These are phyloP conservation scores for Castanea mollissima DNA, from an alignment of 306 rosid genomes.

Conservation along the genomic window DNA sequence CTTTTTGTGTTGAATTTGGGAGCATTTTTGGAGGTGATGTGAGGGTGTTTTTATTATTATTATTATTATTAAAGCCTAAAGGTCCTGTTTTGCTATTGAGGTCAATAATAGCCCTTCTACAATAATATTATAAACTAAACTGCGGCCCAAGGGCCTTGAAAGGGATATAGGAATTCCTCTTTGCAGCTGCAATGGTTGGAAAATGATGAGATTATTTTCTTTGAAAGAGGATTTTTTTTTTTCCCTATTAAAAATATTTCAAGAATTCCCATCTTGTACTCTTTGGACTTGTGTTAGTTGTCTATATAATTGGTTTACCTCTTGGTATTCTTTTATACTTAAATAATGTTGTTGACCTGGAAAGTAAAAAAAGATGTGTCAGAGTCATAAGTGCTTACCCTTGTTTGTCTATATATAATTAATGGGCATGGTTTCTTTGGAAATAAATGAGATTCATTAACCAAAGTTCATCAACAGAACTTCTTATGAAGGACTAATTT, in stretches of 20 bases:
- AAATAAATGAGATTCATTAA: not conserved
- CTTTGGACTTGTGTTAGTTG: not conserved
- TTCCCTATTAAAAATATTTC: not conserved
- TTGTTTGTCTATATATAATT: not conserved
- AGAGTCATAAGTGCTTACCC: not conserved
- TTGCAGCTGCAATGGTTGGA: not conserved
- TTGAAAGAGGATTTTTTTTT: not conserved
- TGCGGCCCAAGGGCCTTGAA: not conserved
- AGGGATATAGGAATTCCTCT: not conserved
- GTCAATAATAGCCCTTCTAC: not conserved
- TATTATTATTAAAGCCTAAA: not conserved
- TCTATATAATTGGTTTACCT: not conserved
- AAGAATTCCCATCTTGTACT: not conserved
- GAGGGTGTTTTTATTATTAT: no score
- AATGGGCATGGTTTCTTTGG: not conserved
- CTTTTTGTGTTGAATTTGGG: not conserved
- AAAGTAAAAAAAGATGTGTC: not conserved
- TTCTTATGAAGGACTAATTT: not conserved
- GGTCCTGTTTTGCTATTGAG: not conserved
- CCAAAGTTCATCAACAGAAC: not conserved
- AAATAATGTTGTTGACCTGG: not conserved
- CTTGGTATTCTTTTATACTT: not conserved
- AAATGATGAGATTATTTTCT: not conserved
- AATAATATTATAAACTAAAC: not conserved
- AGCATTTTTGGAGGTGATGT: not conserved